Evolutionary conservation across 1,284 basidiomycete genomes (phyloP).

Genomic region (Sanghuangporus sanghuang): DNA sequence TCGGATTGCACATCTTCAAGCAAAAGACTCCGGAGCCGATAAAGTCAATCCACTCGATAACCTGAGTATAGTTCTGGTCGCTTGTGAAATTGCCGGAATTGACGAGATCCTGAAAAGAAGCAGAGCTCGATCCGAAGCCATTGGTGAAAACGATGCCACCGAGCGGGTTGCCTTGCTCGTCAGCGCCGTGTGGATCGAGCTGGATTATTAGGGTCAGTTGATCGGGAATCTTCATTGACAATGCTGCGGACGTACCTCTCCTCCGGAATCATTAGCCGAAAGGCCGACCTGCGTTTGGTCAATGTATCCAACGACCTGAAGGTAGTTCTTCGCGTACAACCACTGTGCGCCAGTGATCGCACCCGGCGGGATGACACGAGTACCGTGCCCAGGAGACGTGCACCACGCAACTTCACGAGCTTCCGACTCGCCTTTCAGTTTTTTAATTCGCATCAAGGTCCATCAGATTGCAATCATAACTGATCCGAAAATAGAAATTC

Average conservation of each 20-base stretch:
- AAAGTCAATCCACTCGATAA: constrained; percentile 31
- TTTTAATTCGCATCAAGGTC: background rate
- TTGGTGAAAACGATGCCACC: constrained; percentile 36
- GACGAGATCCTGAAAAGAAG: constrained; percentile 13
- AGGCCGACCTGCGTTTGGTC: constrained; percentile 29
- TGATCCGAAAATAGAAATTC: background rate
- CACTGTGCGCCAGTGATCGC: constrained; percentile 43
- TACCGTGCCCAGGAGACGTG: constrained; percentile 46
- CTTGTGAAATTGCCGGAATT: constrained; percentile 18
- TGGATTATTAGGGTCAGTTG: constrained; percentile 1
- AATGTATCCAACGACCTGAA: constrained; percentile 30
- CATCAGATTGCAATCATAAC: background rate
- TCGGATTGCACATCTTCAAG: constrained; percentile 20
- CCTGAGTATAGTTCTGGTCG: constrained; percentile 26
- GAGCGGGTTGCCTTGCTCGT: constrained; percentile 32
- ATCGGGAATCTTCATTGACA: background rate
- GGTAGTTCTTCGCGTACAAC: constrained; percentile 26
- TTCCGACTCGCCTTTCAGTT: constrained; percentile 42
- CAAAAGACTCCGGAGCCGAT: constrained; percentile 23
- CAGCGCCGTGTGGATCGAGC: constrained; percentile 25
- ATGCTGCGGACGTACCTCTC: constrained; percentile 1
- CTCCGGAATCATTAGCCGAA: constrained; percentile 27
- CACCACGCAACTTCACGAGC: constrained; percentile 60
- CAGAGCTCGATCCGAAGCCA: constrained; percentile 23
- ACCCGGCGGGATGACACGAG: constrained; percentile 51